Evolutionary conservation across 257 asterid genomes (phyloP), one percentile per base, ranked within the genome.

Genomic region (Petrea volubilis): DNA sequence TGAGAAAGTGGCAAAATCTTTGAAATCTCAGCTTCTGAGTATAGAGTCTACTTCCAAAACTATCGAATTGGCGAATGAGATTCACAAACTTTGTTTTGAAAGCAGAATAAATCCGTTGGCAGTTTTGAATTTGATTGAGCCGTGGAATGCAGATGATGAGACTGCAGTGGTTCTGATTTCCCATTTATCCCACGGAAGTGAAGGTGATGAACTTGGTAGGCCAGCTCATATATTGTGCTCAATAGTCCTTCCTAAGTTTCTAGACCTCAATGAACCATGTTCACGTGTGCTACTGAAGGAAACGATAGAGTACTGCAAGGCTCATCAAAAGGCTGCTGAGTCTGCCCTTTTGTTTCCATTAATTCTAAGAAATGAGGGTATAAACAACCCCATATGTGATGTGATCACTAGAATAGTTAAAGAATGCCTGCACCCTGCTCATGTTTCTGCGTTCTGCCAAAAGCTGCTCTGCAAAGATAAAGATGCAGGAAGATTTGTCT

Each of bases 101-200:
- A 80, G 63, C 25, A 74, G 63, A 63, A 33, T 38, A 25, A 68
- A 77, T 24, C 28, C 83, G 15, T 84, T 85, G 71, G 74, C 38
- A 9, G 56, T 87, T 68, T 71, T 90, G 84, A 68, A 70, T 67
- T 44, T 80, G 73, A 78, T 86, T 33, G 90, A 87, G 79, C 94
- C 94, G 10, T 92, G 98, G 98, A 61, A 72, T 50, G 83, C 71
- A 15, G 94, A 85, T 63, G 96, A 92, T 60, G 96, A 92, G 69
- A 79, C 83, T 28, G 78, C 87, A 70, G 79, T 90, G 17, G 74
- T 86, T 79, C 73, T 92, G 65, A 66, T 90, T 57, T 77, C 89
- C 66, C 83, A 78, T 14, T 76, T 86, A 53, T 61, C 61, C 12
- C 75, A 47, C 64, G 81, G 72, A 61, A 78, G 20, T 62, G 88